phyloP scores from a whole-genome alignment of 1,139 yeast species.

The Arxiozyma bovina region DNA sequence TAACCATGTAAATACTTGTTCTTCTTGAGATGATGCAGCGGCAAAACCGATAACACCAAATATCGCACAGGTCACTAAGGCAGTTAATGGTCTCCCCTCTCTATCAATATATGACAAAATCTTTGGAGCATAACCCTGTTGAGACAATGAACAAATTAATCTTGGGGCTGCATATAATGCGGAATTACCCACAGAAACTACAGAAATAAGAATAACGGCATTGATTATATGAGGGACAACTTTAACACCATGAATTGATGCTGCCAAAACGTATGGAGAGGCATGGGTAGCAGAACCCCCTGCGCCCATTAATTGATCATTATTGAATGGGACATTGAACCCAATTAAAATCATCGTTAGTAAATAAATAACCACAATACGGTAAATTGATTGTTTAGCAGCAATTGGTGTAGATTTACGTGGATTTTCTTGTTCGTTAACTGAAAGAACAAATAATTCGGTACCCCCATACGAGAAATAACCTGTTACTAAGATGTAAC shows the following conservation, averaged over 20 bases:
- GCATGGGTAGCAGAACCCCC: constrained; percentile 39
- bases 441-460: constrained; percentile 74
- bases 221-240: constrained; percentile 67
- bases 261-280: constrained; percentile 70
- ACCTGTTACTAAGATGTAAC: constrained; percentile 71
- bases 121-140: constrained; percentile 66
- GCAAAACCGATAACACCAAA: constrained; percentile 76
- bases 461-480: constrained; percentile 82
- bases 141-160: constrained; percentile 72
- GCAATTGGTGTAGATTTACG: constrained; percentile 61
- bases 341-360: constrained; percentile 55
- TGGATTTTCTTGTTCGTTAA: constrained; percentile 80
- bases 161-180: constrained; percentile 74
- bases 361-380: constrained; percentile 55
- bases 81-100: constrained; percentile 55
- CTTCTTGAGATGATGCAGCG: constrained; percentile 53
- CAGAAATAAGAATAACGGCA: constrained; percentile 63
- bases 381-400: constrained; percentile 64
- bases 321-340: constrained; percentile 52
- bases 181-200: constrained; percentile 66
- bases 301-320: constrained; percentile 41
- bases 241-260: constrained; percentile 57
- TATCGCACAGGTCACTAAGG: constrained; percentile 54
- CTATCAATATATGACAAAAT: constrained; percentile 46
- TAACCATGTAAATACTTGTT: constrained; percentile 66